Evolutionary conservation across 1,284 basidiomycete genomes (phyloP).

Genomic region (Sporisorium graminicola): DNA sequence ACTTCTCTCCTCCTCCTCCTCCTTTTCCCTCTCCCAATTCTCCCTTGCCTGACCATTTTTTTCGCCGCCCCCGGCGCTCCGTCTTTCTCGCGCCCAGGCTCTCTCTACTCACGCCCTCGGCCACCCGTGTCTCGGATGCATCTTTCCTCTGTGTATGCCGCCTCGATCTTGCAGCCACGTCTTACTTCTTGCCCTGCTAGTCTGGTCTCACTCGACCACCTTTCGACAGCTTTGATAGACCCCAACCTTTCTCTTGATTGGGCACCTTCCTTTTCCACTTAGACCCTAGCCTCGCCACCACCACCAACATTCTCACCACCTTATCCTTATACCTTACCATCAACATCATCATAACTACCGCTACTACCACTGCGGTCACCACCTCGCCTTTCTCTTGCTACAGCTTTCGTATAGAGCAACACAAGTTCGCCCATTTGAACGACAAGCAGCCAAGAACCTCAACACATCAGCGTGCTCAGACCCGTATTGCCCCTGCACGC

Average conservation of each 20-base stretch:
- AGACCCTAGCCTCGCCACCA: not conserved
- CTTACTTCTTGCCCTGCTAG: not conserved
- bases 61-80: not conserved
- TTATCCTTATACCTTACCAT: not conserved
- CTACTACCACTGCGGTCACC: not conserved
- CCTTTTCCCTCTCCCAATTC: not conserved
- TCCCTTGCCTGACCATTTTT: constrained; percentile 1
- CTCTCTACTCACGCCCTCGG: not conserved
- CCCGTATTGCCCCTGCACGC: not conserved
- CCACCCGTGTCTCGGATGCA: constrained; percentile 1
- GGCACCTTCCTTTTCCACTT: constrained; percentile 14
- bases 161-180: constrained; percentile 6
- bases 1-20: constrained; percentile 21
- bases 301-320: not conserved
- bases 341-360: not conserved
- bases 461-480: not conserved
- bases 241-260: not conserved
- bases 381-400: not conserved
- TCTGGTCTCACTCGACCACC: not conserved
- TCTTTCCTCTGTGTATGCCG: not conserved
- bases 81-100: not conserved
- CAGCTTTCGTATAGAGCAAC: not conserved
- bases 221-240: not conserved
- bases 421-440: not conserved
- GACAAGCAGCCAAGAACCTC: not conserved